Percentiles rank a stretch among this genome's conserved stretches.
Evolutionary conservation across 2,329 filamentous ascomycete species (phyloP).

Genomic region (Phialocephala subalpina): DNA sequence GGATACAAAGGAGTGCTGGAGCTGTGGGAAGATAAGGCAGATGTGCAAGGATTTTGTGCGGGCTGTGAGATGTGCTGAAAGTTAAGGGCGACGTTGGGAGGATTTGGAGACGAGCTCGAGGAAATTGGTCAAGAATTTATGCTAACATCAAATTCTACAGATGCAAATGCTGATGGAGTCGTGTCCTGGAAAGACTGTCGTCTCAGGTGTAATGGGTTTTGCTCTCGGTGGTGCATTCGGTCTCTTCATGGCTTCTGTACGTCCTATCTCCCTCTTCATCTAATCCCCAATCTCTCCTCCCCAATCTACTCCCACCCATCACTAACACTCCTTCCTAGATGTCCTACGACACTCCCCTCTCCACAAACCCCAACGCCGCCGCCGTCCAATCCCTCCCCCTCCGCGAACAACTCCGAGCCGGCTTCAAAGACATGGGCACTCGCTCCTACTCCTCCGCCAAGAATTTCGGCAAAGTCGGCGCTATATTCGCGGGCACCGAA

Average conservation of each 20-base stretch:
- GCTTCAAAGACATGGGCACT: conserved; percentile 94
- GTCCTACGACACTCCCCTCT: conserved; percentile 94
- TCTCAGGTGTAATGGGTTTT: conserved; percentile 94
- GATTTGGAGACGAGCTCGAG: background rate
- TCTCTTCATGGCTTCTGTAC: conserved; percentile 95
- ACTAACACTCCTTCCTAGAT: conserved; percentile 65
- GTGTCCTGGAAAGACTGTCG: conserved; percentile 85
- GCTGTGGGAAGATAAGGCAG: no score
- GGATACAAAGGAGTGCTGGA: background rate
- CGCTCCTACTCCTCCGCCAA: conserved; percentile 85
- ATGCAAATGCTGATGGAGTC: conserved; percentile 76
- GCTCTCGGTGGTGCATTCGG: conserved; percentile 93
- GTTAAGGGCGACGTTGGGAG: background rate
- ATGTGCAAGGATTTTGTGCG: no score
- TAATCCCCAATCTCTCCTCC: background rate
- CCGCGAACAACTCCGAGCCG: conserved; percentile 81
- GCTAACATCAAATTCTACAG: conserved; percentile 28
- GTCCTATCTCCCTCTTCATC: conserved; percentile 45
- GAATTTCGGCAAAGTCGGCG: conserved; percentile 94
- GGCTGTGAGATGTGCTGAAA: background rate
- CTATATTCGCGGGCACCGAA: conserved; percentile 90
- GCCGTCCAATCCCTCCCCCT: conserved; percentile 74
- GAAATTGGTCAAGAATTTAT: background rate
- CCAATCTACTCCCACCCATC: conserved; percentile 2
- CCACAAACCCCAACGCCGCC: conserved; percentile 48